Evolutionary conservation across 371 early-diverging fungal genomes (phyloP).

Genomic region (Blakeslea trispora): DNA sequence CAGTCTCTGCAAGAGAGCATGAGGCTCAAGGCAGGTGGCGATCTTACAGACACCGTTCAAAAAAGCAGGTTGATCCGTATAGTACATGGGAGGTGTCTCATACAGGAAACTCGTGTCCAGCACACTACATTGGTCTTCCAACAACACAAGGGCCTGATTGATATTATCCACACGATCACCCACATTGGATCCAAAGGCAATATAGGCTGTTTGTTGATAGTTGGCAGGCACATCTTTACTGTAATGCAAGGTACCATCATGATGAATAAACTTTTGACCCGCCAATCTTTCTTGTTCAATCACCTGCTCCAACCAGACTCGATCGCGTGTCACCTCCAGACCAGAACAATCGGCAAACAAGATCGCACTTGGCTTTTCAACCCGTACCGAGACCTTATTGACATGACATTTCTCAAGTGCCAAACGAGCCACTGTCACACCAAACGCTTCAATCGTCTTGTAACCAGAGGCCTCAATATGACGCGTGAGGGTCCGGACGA

Average conservation of each 20-base stretch:
- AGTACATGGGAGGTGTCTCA: constrained; percentile 96
- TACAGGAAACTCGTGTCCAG: constrained; percentile 96
- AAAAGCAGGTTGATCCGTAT: constrained; percentile 89
- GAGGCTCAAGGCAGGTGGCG: constrained; percentile 76
- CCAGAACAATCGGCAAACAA: constrained; percentile 91
- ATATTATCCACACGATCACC: constrained; percentile 85
- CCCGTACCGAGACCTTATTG: constrained; percentile 79
- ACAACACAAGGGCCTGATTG: constrained; percentile 65
- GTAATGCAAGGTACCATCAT: constrained; percentile 18
- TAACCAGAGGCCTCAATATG: constrained; percentile 74
- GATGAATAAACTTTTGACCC: constrained; percentile 34
- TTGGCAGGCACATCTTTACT: constrained; percentile 36
- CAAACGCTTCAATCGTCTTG: constrained; percentile 86
- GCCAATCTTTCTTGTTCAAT: constrained; percentile 35
- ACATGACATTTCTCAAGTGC: constrained; percentile 82
- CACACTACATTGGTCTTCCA: constrained; percentile 62
- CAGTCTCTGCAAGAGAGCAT: constrained; percentile 72
- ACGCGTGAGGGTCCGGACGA: constrained; percentile 75
- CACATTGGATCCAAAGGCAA: constrained; percentile 94
- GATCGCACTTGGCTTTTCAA: constrained; percentile 93
- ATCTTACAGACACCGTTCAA: constrained; percentile 90
- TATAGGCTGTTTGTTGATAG: constrained; percentile 54
- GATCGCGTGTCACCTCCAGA: constrained; percentile 86
- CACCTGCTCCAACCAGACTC: constrained; percentile 46
- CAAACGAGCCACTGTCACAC: constrained; percentile 69